A percentile compares a stretch with the other conserved stretches of the same genome.
phyloP scores from a whole-genome alignment of 495 filamentous ascomycete species.

The Xylaria nigripes region DNA sequence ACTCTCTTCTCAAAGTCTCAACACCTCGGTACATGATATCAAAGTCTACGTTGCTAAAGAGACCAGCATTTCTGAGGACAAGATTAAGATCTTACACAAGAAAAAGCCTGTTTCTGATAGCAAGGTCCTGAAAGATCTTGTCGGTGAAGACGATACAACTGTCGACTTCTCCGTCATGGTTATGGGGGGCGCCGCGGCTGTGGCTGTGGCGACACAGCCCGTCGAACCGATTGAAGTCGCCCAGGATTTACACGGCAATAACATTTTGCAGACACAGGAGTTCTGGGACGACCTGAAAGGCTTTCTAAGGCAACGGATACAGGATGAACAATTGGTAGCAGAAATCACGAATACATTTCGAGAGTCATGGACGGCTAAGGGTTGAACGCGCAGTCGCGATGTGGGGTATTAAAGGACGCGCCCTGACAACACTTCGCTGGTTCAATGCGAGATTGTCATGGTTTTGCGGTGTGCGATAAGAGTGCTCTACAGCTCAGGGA shows the following conservation, averaged over 20 bases:
- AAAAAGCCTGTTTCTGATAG: slow-evolving; percentile 73
- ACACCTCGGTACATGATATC: slow-evolving; percentile 64
- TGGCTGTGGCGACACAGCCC: slow-evolving; percentile 21
- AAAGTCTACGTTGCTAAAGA: slow-evolving; percentile 52
- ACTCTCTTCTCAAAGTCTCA: slow-evolving; percentile 49
- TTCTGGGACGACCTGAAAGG: slow-evolving; percentile 87
- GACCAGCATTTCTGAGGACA: slow-evolving; percentile 49
- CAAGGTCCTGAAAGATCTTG: slow-evolving; percentile 54
- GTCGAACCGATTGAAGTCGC: slow-evolving; percentile 33
- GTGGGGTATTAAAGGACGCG: neutral
- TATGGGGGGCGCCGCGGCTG: slow-evolving; percentile 47
- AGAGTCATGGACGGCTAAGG: slow-evolving; percentile 51
- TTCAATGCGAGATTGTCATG: neutral
- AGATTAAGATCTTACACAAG: slow-evolving; percentile 73
- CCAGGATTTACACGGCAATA: slow-evolving; percentile 47
- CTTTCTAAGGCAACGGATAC: slow-evolving; percentile 68
- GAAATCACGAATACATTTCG: slow-evolving; percentile 59
- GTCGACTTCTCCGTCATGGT: slow-evolving; percentile 81
- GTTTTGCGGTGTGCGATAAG: neutral
- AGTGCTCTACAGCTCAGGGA: slow-evolving; percentile 22
- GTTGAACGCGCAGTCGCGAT: slow-evolving; percentile 6
- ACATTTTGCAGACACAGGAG: slow-evolving; percentile 56
- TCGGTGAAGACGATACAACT: slow-evolving; percentile 38
- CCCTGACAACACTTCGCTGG: neutral
- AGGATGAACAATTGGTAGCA: slow-evolving; percentile 59